Evolutionary conservation across 108 stramenopile genomes (phyloP).

Genomic region (Mayamaea pseudoterrestris): DNA sequence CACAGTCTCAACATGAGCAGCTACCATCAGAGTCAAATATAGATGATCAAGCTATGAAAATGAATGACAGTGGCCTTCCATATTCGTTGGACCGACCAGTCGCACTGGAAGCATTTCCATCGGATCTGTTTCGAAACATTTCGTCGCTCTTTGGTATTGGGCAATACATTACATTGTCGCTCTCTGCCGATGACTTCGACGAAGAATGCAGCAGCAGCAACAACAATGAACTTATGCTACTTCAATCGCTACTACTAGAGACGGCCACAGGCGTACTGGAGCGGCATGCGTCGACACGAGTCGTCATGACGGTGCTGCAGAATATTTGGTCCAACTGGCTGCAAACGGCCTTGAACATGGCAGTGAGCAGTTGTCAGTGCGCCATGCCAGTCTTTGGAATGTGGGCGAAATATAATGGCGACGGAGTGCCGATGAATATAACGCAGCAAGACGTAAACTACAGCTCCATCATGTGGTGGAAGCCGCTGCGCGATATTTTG

Average conservation of each 20-base stretch:
- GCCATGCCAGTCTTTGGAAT: slow-evolving; percentile 67
- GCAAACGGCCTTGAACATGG: slow-evolving; percentile 63
- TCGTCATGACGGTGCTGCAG: slow-evolving; percentile 12
- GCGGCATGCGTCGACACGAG: slow-evolving; percentile 20
- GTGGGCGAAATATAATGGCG: slow-evolving; percentile 43
- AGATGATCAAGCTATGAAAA: too few species aligned
- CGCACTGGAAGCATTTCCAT: slow-evolving; percentile 8
- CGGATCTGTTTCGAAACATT: slow-evolving; percentile 35
- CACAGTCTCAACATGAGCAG: not conserved
- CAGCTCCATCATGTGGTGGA: too few species aligned
- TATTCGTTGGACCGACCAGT: slow-evolving; percentile 7
- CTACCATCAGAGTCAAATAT: slow-evolving; percentile 1
- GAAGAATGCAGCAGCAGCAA: not conserved
- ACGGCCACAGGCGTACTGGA: slow-evolving; percentile 12
- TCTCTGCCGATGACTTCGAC: slow-evolving; percentile 6
- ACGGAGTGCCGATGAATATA: not conserved
- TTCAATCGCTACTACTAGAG: slow-evolving; percentile 11
- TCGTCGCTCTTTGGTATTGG: slow-evolving; percentile 73
- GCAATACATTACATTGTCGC: slow-evolving; percentile 68
- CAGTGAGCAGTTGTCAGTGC: slow-evolving; percentile 44
- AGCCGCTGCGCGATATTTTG: too few species aligned
- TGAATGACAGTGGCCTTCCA: not conserved
- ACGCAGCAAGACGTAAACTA: too few species aligned
- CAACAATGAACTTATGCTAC: slow-evolving; percentile 9
- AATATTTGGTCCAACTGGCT: slow-evolving; percentile 24